phyloP scores from a whole-genome alignment of 352 stramenopile species.

The Phytophthora gonapodyides region DNA sequence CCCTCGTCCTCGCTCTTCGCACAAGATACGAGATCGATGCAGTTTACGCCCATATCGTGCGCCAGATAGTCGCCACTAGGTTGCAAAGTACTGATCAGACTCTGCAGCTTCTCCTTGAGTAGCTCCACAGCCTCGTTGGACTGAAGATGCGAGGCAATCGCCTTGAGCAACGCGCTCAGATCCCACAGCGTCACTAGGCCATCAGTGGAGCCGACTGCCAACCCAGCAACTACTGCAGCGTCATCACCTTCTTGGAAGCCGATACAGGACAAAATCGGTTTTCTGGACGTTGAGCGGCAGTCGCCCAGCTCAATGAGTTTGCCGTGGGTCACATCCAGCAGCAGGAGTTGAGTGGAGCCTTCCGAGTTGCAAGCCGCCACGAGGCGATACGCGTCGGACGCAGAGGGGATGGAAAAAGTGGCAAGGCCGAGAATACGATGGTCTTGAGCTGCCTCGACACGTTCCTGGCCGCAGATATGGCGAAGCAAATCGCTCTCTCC shows the following conservation, averaged over 20 bases:
- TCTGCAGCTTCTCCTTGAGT: constrained; percentile 29
- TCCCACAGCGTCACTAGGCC: constrained; percentile 82
- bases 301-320: constrained; percentile 53
- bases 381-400: constrained; percentile 44
- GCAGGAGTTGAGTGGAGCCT: constrained; percentile 62
- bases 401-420: constrained; percentile 48
- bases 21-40: constrained; percentile 43
- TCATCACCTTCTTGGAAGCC: constrained; percentile 38
- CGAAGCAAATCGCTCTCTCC: constrained; percentile 41
- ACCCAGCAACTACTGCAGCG: constrained; percentile 34
- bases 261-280: constrained; percentile 80
- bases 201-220: constrained; percentile 84
- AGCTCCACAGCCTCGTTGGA: constrained; percentile 12
- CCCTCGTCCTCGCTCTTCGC: constrained; percentile 18
- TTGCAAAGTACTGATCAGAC: constrained; percentile 32
- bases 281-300: constrained; percentile 60
- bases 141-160: constrained; percentile 20
- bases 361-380: constrained; percentile 81
- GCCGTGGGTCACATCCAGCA: constrained; percentile 49
- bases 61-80: constrained; percentile 66
- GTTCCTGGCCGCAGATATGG: constrained; percentile 70
- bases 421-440: constrained; percentile 82
- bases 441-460: constrained; percentile 62
- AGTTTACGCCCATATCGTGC: constrained; percentile 88
- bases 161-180: constrained; percentile 40